phyloP scores from a whole-genome alignment of 805 yeast genomes.

The Ogataea trehalophila region DNA sequence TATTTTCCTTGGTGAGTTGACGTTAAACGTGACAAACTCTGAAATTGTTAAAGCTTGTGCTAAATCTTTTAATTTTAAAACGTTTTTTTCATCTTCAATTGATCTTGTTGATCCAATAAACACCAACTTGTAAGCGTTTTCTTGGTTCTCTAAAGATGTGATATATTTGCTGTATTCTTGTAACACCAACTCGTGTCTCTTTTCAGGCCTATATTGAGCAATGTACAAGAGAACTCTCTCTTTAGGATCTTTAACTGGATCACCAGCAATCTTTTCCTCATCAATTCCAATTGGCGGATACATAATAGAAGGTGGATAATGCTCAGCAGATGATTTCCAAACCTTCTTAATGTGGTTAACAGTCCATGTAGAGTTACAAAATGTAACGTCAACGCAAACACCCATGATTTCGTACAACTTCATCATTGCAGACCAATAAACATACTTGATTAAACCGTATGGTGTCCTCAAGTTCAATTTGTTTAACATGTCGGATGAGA shows the following conservation, averaged over 20 bases:
- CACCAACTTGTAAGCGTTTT: slow-evolving; percentile 49
- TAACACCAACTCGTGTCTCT: slow-evolving; percentile 74
- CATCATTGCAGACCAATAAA: slow-evolving; percentile 73
- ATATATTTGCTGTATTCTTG: slow-evolving; percentile 57
- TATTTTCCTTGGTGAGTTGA: slow-evolving; percentile 68
- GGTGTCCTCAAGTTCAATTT: slow-evolving; percentile 38
- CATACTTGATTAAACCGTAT: slow-evolving; percentile 36
- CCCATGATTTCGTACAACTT: slow-evolving; percentile 63
- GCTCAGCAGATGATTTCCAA: slow-evolving; percentile 49
- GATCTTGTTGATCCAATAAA: slow-evolving; percentile 84
- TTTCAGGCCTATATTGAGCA: slow-evolving; percentile 95
- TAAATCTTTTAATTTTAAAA: slow-evolving; percentile 41
- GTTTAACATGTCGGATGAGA: slow-evolving; percentile 80
- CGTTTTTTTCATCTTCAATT: slow-evolving; percentile 55
- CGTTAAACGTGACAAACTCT: slow-evolving; percentile 31
- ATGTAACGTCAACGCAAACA: slow-evolving; percentile 54
- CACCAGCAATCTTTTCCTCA: slow-evolving; percentile 24
- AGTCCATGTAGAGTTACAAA: slow-evolving; percentile 93
- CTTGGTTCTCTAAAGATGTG: neutral
- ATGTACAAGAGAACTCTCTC: slow-evolving; percentile 51
- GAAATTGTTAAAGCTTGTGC: slow-evolving; percentile 42
- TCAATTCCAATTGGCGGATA: slow-evolving; percentile 92
- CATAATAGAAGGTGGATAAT: slow-evolving; percentile 39
- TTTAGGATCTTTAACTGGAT: slow-evolving; percentile 14
- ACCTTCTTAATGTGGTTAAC: slow-evolving; percentile 59